Conservation (phyloP, 495 filamentous ascomycete species). For the Aspergillus affinis region DNA sequence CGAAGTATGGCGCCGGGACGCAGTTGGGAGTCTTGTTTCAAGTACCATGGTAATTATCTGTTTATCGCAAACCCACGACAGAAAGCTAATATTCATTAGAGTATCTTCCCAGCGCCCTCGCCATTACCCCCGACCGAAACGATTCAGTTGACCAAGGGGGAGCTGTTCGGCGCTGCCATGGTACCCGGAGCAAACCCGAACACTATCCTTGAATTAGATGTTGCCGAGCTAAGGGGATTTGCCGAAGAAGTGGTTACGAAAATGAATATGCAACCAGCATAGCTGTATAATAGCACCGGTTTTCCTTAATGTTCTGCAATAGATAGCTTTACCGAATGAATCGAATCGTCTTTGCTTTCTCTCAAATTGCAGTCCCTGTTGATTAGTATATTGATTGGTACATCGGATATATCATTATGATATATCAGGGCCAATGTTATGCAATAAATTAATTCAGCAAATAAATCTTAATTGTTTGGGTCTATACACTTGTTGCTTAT, state of each 20-base stretch:
- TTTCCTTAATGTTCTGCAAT: too few species aligned
- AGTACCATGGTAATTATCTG: conserved; percentile 10
- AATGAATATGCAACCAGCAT: conserved; percentile 10
- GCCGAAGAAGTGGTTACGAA: conserved; percentile 2
- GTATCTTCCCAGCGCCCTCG: conserved; percentile 6
- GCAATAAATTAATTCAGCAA: too few species aligned
- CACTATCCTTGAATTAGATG: conserved; percentile 4
- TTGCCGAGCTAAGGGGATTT: conserved; percentile 6
- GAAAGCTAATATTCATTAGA: conserved; percentile 8
- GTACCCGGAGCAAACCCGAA: background rate
- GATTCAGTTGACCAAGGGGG: conserved; percentile 8
- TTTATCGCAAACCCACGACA: conserved; percentile 2
- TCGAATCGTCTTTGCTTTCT: too few species aligned
- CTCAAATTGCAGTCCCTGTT: too few species aligned
- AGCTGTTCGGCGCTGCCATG: conserved; percentile 8
- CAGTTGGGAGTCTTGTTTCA: conserved; percentile 1
- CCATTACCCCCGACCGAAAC: conserved; percentile 3
- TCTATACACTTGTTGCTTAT: too few species aligned
- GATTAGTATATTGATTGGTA: too few species aligned
- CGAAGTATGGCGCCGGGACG: conserved; percentile 7
- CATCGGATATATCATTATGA: too few species aligned
- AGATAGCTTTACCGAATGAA: too few species aligned
- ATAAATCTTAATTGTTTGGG: too few species aligned
- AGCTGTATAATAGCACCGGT: too few species aligned
- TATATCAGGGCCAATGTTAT: too few species aligned